Evolutionary conservation across 2,329 filamentous ascomycete genomes (phyloP).

Genomic region (Fusarium nurragi): DNA sequence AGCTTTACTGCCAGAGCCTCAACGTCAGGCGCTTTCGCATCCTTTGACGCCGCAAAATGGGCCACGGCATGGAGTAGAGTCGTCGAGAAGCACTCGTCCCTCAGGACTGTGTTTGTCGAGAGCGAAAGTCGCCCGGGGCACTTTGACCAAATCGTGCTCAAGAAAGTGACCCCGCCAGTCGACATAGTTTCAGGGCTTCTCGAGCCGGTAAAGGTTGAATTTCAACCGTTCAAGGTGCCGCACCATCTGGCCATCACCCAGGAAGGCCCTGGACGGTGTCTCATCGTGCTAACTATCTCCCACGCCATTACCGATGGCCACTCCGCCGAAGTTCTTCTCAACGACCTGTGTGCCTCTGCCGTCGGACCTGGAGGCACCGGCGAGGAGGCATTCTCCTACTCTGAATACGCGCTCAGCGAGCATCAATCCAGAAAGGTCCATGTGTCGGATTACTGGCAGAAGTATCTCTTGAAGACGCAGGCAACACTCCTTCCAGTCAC

Average conservation of each 20-base stretch:
- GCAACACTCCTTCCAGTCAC: background rate
- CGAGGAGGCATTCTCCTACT: background rate
- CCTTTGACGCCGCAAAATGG: background rate
- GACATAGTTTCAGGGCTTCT: background rate
- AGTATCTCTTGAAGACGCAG: background rate
- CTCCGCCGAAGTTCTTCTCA: constrained; percentile 13
- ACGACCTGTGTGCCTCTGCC: constrained; percentile 1
- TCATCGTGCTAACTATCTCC: background rate
- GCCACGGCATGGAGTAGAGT: background rate
- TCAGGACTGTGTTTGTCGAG: background rate
- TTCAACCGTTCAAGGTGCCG: background rate
- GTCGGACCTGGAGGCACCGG: background rate
- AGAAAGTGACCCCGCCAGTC: background rate
- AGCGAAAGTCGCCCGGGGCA: background rate
- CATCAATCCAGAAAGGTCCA: background rate
- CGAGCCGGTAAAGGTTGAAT: background rate
- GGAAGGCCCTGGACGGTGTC: background rate
- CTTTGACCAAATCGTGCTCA: constrained; percentile 5
- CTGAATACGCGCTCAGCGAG: background rate
- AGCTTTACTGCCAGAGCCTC: background rate
- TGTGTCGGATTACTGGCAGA: background rate
- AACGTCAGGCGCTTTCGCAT: background rate
- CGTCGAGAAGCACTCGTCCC: background rate
- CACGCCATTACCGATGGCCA: constrained; percentile 11
- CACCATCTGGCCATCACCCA: constrained; percentile 5